A percentile compares a stretch with the other conserved stretches of the same genome.
Conservation (phyloP, 768 basidiomycete genomes). For the Rhizopogon vesiculosus region DNA sequence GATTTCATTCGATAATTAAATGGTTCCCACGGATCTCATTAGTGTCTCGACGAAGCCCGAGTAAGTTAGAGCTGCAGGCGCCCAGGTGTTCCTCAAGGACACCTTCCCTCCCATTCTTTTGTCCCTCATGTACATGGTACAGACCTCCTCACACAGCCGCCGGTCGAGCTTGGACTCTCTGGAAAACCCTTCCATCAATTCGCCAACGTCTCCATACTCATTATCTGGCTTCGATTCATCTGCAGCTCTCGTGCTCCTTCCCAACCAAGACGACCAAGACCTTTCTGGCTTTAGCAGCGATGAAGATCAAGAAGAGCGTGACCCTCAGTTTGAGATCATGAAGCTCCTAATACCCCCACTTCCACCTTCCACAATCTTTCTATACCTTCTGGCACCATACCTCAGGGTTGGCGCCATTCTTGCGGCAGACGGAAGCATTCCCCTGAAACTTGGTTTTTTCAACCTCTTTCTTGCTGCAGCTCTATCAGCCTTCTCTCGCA, state of each 20-base stretch:
- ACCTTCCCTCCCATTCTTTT: constrained; percentile 4
- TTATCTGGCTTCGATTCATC: constrained; percentile 29
- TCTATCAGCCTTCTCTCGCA: constrained; percentile 56
- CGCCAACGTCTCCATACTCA: constrained; percentile 5
- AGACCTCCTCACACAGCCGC: constrained; percentile 3
- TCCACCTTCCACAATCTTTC: constrained; percentile 51
- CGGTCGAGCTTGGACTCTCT: constrained; percentile 11
- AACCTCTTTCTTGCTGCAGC: constrained; percentile 49
- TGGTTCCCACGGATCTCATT: not conserved
- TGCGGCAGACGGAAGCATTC: constrained; percentile 42
- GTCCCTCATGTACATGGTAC: constrained; percentile 2
- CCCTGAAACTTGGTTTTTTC: constrained; percentile 47
- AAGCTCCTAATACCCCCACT: constrained; percentile 40
- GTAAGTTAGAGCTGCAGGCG: not conserved
- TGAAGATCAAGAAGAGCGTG: constrained; percentile 30
- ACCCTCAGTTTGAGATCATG: constrained; percentile 3
- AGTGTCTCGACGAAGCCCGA: not conserved
- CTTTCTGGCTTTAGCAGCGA: constrained; percentile 35
- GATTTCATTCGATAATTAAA: not conserved
- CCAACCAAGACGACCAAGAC: constrained; percentile 43
- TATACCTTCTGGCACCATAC: constrained; percentile 66
- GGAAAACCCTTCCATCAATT: not conserved
- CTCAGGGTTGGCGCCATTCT: constrained; percentile 69
- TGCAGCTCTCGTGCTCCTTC: constrained; percentile 61
- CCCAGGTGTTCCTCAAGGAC: not conserved